phyloP scores from a whole-genome alignment of 2,329 filamentous ascomycete genomes.

The Hypoxylon sp. region DNA sequence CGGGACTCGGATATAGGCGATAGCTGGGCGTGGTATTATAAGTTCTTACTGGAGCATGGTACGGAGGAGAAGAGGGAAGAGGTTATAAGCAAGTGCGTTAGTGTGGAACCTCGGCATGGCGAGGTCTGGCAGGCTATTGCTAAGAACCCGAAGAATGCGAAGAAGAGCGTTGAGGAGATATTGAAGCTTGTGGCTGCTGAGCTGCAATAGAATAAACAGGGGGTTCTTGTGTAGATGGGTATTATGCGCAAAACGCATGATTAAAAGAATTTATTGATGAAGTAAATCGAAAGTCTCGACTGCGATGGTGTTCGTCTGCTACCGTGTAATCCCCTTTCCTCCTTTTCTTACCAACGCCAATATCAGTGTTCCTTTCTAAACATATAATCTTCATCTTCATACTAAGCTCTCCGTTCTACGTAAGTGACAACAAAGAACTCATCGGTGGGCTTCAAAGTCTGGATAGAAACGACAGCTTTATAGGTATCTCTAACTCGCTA shows the following conservation, averaged over 20 bases:
- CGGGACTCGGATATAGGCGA: slow-evolving; percentile 90
- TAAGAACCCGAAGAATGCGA: slow-evolving; percentile 87
- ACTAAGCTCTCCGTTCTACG: background rate
- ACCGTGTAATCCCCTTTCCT: background rate
- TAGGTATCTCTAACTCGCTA: background rate
- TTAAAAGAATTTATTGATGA: background rate
- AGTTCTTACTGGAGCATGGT: slow-evolving; percentile 92
- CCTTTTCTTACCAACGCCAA: background rate
- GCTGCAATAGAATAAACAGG: slow-evolving; percentile 37
- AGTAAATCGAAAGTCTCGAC: background rate
- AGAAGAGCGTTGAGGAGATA: slow-evolving; percentile 82
- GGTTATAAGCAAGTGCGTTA: slow-evolving; percentile 83
- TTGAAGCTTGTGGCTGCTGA: slow-evolving; percentile 79
- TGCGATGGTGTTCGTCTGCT: background rate
- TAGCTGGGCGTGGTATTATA: slow-evolving; percentile 98
- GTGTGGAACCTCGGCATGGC: slow-evolving; percentile 91
- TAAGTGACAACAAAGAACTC: no score
- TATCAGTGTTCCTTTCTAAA: background rate
- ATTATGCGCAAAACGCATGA: background rate
- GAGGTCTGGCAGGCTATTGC: slow-evolving; percentile 90
- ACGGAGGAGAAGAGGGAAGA: slow-evolving; percentile 93
- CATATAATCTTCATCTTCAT: background rate
- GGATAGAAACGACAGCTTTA: background rate
- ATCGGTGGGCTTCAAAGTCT: background rate
- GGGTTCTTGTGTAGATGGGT: background rate